Evolutionary conservation across 805 yeast species (phyloP).

Genomic region (Ogataea corticis): DNA sequence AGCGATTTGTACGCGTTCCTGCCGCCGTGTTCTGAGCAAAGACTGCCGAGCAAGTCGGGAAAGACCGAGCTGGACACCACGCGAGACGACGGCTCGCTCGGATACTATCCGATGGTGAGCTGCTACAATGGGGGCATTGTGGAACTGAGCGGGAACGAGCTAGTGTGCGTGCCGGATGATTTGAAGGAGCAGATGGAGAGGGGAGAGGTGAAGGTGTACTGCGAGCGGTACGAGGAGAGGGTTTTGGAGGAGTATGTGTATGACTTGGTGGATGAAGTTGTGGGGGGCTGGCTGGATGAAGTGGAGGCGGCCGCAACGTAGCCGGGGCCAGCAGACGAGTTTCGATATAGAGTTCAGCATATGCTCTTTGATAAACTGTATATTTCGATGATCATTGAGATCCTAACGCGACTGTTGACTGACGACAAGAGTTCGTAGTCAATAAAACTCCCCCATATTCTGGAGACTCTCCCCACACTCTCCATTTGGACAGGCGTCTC

Average conservation of each 20-base stretch:
- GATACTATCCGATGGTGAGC: slow-evolving; percentile 90
- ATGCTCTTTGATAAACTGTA: too few relatives aligned
- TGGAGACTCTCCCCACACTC: slow-evolving; percentile 25
- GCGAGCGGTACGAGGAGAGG: slow-evolving; percentile 62
- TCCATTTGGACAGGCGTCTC: slow-evolving; percentile 34
- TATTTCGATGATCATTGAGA: too few relatives aligned
- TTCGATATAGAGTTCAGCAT: too few relatives aligned
- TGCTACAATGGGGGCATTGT: slow-evolving; percentile 80
- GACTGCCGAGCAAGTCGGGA: slow-evolving; percentile 28
- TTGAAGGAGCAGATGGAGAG: slow-evolving; percentile 26
- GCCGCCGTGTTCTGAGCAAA: slow-evolving; percentile 71
- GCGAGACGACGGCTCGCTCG: slow-evolving; percentile 80
- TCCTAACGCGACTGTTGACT: too few relatives aligned
- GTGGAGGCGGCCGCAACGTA: too few relatives aligned
- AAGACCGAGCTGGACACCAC: slow-evolving; percentile 19
- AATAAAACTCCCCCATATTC: slow-evolving; percentile 18
- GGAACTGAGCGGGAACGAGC: slow-evolving; percentile 64
- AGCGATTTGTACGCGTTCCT: slow-evolving; percentile 69
- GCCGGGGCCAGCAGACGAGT: too few relatives aligned
- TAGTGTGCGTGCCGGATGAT: slow-evolving; percentile 46
- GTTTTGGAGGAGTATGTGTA: slow-evolving; percentile 79
- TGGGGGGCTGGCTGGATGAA: slow-evolving; percentile 53
- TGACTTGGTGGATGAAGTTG: slow-evolving; percentile 86
- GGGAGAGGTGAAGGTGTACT: slow-evolving; percentile 48
- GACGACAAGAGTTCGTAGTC: not conserved